These are phyloP conservation scores for Lepidium didymum DNA, from an alignment of 345 rosid species.

Conservation along the genomic window DNA sequence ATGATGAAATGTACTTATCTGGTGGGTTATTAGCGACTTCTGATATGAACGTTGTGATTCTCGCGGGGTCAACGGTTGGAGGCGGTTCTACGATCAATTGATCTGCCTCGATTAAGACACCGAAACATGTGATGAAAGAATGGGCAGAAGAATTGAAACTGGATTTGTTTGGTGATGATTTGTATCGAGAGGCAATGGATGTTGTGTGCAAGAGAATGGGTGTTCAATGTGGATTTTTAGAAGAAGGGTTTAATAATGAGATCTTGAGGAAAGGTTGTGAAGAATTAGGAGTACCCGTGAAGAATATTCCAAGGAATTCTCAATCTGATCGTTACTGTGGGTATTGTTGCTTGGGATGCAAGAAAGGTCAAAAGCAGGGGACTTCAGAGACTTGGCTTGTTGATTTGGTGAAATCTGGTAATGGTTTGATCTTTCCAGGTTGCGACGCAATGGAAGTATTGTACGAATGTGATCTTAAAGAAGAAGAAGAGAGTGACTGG, in stretches of 20 bases:
- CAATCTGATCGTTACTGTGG: slow-evolving; percentile 72
- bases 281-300: slow-evolving; percentile 54
- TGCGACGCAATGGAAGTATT: slow-evolving; percentile 54
- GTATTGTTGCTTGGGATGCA: slow-evolving; percentile 81
- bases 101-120: slow-evolving; percentile 77
- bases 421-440: slow-evolving; percentile 60
- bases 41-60: slow-evolving; percentile 44
- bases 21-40: slow-evolving; percentile 54
- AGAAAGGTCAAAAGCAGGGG: slow-evolving; percentile 68
- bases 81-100: slow-evolving; percentile 85
- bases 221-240: slow-evolving; percentile 52
- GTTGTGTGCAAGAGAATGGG: slow-evolving; percentile 70
- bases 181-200: slow-evolving; percentile 57
- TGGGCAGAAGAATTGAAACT: slow-evolving; percentile 43
- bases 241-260: slow-evolving; percentile 69
- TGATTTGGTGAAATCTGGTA: slow-evolving; percentile 64
- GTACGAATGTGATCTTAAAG: slow-evolving; percentile 20
- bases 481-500: slow-evolving; percentile 38
- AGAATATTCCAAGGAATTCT: slow-evolving; percentile 56
- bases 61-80: slow-evolving; percentile 81
- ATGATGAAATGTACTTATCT: slow-evolving; percentile 69
- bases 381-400: slow-evolving; percentile 82
- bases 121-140: slow-evolving; percentile 62
- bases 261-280: slow-evolving; percentile 67
- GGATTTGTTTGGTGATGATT: slow-evolving; percentile 47